A percentile compares a stretch with the other conserved stretches of the same genome.
Conservation (phyloP, 495 filamentous ascomycete genomes). For the Poronia punctata region DNA sequence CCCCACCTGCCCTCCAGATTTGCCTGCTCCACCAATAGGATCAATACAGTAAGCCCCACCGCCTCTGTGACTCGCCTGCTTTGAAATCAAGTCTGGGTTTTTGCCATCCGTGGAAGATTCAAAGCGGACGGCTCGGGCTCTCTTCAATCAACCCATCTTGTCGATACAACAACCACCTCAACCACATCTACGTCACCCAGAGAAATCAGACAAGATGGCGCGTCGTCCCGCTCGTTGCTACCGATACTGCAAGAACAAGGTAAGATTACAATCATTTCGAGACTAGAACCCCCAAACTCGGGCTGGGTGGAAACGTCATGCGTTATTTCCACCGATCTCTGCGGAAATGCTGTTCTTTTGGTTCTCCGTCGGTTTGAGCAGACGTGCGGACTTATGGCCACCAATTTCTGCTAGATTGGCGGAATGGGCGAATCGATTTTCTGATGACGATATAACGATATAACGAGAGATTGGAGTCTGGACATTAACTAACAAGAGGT, state of each 20-base stretch:
- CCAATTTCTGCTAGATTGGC: too few species aligned
- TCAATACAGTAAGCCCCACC: conserved; percentile 13
- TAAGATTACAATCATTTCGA: conserved; percentile 34
- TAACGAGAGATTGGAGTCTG: too few species aligned
- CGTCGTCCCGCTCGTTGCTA: conserved; percentile 98
- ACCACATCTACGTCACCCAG: conserved; percentile 37
- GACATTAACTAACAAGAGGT: conserved; percentile 20
- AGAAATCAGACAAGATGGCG: conserved; percentile 81
- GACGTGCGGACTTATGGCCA: too few species aligned
- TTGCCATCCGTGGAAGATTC: conserved; percentile 15
- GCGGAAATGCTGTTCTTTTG: too few species aligned
- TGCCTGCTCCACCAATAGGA: conserved; percentile 15
- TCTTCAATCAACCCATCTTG: conserved; percentile 16
- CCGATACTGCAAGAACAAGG: conserved; percentile 99
- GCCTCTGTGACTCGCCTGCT: conserved; percentile 29
- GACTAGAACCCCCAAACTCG: too few species aligned
- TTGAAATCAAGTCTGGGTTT: conserved; percentile 37
- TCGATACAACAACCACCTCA: conserved; percentile 31
- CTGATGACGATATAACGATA: too few species aligned
- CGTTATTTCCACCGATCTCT: too few species aligned
- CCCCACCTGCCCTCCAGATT: conserved; percentile 23
- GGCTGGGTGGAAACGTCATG: too few species aligned
- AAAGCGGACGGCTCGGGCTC: conserved; percentile 22
- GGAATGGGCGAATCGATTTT: too few species aligned
- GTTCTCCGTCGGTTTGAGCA: too few species aligned